Evolutionary conservation across 768 basidiomycete genomes (phyloP), one percentile per base, ranked within the genome.

Genomic region (Boletus rufocinnamomeus): DNA sequence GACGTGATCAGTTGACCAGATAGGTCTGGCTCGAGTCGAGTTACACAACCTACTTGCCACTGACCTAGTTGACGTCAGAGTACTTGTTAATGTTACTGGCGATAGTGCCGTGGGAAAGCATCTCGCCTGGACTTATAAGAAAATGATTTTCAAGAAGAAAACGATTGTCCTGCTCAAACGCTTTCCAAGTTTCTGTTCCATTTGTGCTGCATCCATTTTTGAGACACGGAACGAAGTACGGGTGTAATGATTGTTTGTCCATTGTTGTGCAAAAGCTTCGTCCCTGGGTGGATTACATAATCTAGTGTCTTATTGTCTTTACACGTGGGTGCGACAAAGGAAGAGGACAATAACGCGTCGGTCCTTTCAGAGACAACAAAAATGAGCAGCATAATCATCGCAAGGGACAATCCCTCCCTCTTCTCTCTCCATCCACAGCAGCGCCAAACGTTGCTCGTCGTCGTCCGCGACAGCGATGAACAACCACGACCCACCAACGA

Each of bases 391-490:
- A 13, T 10, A 10, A n/a, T 38, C n/a, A 25, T 44, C 19, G 6
- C n/a, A 41, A 49, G 30, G 51, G 52, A 13, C 56, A 43, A 10
- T 45, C 21, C 60, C 40, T 63, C 43, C 61, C 57, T 50, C 60
- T 56, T 66, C 66, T 44, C 50, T 32, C 44, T n/a, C 17, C 37
- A 51, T 52, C 59, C 32, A 34, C 57, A 40, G 14, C 61, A 58
- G 43, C 48, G 19, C 34, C 54, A 30, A 25, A 14, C 17, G 58
- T 67, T 61, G 59, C 57, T 67, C 48, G 34, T 73, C 71, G 67
- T 70, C 65, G 70, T 63, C 53, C 16, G 63, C 54, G 69, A 67
- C 65, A 60, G 44, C 67, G 71, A 74, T 74, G 72, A 72, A 53
- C 61, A 67, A 67, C 63, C 67, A 66, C 57, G 72, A 73, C 17